Evolutionary conservation across 1,139 yeast species (phyloP), one percentile per base, ranked within the genome.

Genomic region (Hemisphaericaspora xylofermentans): DNA sequence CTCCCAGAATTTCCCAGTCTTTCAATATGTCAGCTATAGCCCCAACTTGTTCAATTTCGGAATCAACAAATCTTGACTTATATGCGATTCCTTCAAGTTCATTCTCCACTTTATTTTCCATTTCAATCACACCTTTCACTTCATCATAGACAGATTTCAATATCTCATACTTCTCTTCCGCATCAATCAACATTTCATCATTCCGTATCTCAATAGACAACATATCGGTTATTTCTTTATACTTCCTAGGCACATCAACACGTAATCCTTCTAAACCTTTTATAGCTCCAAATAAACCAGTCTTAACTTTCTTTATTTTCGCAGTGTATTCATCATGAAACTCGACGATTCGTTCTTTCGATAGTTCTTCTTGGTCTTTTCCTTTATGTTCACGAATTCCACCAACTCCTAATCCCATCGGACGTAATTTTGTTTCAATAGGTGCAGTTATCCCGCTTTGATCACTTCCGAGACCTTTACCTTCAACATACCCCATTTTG

Each of bases 401-500:
- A 25, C 96, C 96, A 12, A 89, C 72, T 1, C 97, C 97, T 25
- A 76, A 63, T 1, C 88, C 86, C 41, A 70, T 70, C 0, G 88
- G 88, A 33, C 94, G 65, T 33, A 78, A 57, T 45, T 76, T 73
- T 8, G 88, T 84, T 46, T 84, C 84, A 9, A 93, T 82, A 0
- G 98, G 98, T 15, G 76, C 77, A 0, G 77, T 74, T 2, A 88
- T 88, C 31, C 98, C 98, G 39, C 74, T 73, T 1, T 82, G 80
- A 17, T 71, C 63, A 4, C 67, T 63, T 0, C 98, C 98, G 17
- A 93, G 72, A 0, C 98, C 98, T 48, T 76, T 70, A 0, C 98
- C 98, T 33, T 77, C 77, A 13, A 74, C 72, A 58, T 88, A 91
- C 0, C 98, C 98, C 98, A 93, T 91, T 51, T 81, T 76, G 54